These are phyloP conservation scores for Entonaema liquescens DNA, from an alignment of 495 filamentous ascomycete species.

Conservation along the genomic window DNA sequence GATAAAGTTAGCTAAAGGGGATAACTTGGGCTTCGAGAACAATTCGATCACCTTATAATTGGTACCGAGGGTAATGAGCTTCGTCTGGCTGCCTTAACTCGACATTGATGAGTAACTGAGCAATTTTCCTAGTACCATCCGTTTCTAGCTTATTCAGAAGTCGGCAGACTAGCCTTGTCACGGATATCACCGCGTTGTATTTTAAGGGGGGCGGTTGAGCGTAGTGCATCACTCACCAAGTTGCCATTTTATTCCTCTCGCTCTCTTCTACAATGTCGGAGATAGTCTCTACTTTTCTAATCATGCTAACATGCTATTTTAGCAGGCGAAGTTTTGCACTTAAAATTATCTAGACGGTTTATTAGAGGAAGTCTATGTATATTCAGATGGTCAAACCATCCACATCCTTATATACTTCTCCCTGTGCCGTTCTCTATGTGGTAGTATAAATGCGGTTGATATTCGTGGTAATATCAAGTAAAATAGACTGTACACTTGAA, in stretches of 20 bases:
- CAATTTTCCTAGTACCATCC: too few species aligned
- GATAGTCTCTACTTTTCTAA: not conserved
- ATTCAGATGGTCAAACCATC: not conserved
- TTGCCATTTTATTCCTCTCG: not conserved
- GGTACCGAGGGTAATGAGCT: too few species aligned
- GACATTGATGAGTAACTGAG: too few species aligned
- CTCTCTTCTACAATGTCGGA: not conserved
- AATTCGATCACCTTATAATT: too few species aligned
- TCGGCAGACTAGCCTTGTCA: too few species aligned
- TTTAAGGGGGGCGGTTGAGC: too few species aligned
- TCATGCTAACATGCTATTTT: not conserved
- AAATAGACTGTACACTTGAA: not conserved
- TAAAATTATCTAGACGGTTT: not conserved
- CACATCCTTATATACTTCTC: not conserved
- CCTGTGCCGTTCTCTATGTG: not conserved
- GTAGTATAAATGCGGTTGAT: not conserved
- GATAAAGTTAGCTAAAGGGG: not conserved
- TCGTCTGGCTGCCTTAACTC: too few species aligned
- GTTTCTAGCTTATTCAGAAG: too few species aligned
- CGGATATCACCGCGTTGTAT: too few species aligned
- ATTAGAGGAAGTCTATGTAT: not conserved
- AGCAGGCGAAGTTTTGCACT: not conserved
- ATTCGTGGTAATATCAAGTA: not conserved
- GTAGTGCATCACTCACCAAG: not conserved
- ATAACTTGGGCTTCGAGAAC: too few species aligned